These are phyloP conservation scores for Leucosporidium yakuticum DNA, from an alignment of 768 basidiomycete species.

Conservation along the genomic window DNA sequence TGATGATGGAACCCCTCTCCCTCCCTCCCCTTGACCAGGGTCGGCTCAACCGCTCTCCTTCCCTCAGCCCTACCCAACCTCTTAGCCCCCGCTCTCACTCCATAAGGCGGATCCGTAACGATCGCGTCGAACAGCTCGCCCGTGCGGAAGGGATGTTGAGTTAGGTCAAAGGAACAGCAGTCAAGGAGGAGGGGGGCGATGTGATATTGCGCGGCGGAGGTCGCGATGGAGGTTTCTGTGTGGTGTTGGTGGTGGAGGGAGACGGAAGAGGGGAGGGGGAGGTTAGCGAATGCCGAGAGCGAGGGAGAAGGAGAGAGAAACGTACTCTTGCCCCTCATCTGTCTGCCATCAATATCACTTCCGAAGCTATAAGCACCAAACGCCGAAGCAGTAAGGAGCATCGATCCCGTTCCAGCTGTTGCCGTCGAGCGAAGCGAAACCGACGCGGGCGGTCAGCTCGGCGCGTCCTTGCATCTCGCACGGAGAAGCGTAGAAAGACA, in stretches of 20 bases:
- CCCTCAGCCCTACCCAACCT: slow-evolving; percentile 41
- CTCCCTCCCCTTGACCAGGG: slow-evolving; percentile 46
- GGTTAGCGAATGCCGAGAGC: neutral
- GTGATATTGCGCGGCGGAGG: slow-evolving; percentile 60
- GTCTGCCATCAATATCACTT: slow-evolving; percentile 93
- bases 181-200: slow-evolving; percentile 68
- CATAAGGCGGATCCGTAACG: slow-evolving; percentile 66
- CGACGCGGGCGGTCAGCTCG: slow-evolving; percentile 4
- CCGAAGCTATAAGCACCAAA: slow-evolving; percentile 84
- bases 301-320: neutral
- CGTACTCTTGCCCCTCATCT: slow-evolving; percentile 88
- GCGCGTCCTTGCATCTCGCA: neutral
- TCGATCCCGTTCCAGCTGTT: slow-evolving; percentile 48
- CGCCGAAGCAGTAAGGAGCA: slow-evolving; percentile 61
- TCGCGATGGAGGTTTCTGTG: slow-evolving; percentile 13
- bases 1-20: slow-evolving; percentile 34
- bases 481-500: neutral
- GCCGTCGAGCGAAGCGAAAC: too few species aligned
- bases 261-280: too few species aligned
- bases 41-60: slow-evolving; percentile 65
- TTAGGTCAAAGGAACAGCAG: slow-evolving; percentile 87
- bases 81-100: slow-evolving; percentile 61
- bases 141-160: slow-evolving; percentile 72
- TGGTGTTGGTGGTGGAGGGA: neutral
- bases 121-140: slow-evolving; percentile 91